Evolutionary conservation across 106 monocot genomes (phyloP).

Genomic region (Acanthochlamys bracteata): DNA sequence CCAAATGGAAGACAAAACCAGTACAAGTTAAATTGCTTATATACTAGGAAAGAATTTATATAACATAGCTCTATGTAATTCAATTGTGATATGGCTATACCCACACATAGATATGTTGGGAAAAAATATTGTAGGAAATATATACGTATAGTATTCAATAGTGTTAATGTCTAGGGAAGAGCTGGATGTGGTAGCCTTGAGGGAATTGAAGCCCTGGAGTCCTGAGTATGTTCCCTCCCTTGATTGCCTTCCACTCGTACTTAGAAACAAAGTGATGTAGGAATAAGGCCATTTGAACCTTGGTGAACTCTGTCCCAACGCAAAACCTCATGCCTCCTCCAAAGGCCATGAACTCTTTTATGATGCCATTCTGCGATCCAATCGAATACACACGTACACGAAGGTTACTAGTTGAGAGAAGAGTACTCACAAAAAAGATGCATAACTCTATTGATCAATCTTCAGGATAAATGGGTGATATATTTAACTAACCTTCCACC

Average conservation of each 20-base stretch:
- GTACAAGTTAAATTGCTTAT: too few relatives aligned
- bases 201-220: constrained; percentile 58
- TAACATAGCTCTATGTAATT: too few relatives aligned
- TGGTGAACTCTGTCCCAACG: constrained; percentile 53
- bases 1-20: too few relatives aligned
- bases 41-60: too few relatives aligned
- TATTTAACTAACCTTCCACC: constrained; percentile 40
- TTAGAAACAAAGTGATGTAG: constrained; percentile 50
- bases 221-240: constrained; percentile 48
- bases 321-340: constrained; percentile 64
- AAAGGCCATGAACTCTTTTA: constrained; percentile 59
- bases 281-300: constrained; percentile 58
- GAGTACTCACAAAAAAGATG: neutral
- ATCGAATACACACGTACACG: too few relatives aligned
- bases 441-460: too few relatives aligned
- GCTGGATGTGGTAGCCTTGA: constrained; percentile 49
- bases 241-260: constrained; percentile 41
- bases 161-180: constrained; percentile 24
- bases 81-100: too few relatives aligned
- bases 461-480: too few relatives aligned
- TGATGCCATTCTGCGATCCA: constrained; percentile 16
- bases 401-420: too few relatives aligned
- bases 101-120: too few relatives aligned
- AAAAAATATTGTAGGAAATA: too few relatives aligned
- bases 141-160: too few relatives aligned